A percentile compares a stretch with the other conserved stretches of the same genome.
Conservation (phyloP, 2,329 filamentous ascomycete species). For the Cladosporium sp. region DNA sequence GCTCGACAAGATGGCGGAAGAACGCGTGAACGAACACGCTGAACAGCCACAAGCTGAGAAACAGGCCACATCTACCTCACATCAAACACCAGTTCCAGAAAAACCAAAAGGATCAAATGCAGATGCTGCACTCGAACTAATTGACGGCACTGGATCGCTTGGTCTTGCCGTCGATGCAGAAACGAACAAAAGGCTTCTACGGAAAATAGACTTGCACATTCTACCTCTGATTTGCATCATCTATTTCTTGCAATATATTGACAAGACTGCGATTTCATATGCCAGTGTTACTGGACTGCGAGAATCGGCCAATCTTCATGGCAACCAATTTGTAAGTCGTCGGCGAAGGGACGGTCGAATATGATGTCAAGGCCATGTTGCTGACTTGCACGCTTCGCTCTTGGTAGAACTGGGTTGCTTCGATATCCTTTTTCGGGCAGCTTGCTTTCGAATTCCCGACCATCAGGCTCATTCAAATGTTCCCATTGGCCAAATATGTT, state of each 20-base stretch:
- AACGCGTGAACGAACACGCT: background rate
- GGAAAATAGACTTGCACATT: background rate
- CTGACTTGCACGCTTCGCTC: background rate
- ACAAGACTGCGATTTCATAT: background rate
- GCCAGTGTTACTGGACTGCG: background rate
- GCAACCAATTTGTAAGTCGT: background rate
- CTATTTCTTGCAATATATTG: background rate
- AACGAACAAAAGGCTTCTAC: background rate
- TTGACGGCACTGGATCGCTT: background rate
- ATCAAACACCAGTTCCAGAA: background rate
- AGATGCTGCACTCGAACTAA: background rate
- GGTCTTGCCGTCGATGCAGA: background rate
- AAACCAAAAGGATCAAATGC: background rate
- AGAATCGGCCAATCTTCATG: background rate
- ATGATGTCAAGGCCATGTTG: background rate
- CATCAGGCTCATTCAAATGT: conserved; percentile 19
- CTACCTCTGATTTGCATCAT: background rate
- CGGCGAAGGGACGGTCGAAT: background rate
- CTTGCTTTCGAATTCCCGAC: conserved; percentile 24
- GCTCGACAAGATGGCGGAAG: background rate
- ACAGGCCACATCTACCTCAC: background rate
- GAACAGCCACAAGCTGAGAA: background rate
- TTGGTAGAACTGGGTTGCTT: background rate
- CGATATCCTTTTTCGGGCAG: conserved; percentile 11
- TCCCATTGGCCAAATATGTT: conserved; percentile 24